Percentiles rank a stretch among this genome's conserved stretches.
Conservation (phyloP, 2,329 filamentous ascomycete genomes). For the Alternaria conjuncta region DNA sequence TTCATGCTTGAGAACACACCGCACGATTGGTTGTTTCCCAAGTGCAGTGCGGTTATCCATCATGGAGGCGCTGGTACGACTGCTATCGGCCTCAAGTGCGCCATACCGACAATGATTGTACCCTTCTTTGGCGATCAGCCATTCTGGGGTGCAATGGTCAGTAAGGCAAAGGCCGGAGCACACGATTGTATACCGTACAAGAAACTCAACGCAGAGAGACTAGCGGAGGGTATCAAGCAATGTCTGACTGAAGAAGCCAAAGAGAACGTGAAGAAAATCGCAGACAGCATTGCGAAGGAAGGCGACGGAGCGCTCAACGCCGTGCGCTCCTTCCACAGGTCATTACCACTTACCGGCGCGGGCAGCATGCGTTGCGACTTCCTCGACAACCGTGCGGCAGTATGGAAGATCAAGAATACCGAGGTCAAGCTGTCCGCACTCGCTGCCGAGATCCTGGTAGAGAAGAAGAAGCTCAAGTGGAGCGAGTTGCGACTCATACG, state of each 20-base stretch:
- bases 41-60: constrained; percentile 70
- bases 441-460: constrained; percentile 70
- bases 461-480: constrained; percentile 67
- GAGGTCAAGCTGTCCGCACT: constrained; percentile 66
- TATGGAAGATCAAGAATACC: constrained; percentile 70
- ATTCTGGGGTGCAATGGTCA: constrained; percentile 78
- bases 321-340: constrained; percentile 69
- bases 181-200: constrained; percentile 71
- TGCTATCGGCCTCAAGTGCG: constrained; percentile 74
- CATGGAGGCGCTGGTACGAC: constrained; percentile 82
- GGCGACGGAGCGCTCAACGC: constrained; percentile 74
- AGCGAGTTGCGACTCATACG: constrained; percentile 68
- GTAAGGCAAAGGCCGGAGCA: constrained; percentile 68
- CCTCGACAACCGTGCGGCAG: constrained; percentile 66
- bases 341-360: constrained; percentile 57
- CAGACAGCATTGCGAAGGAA: constrained; percentile 65
- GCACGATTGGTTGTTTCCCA: constrained; percentile 78
- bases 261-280: constrained; percentile 64
- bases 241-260: constrained; percentile 68
- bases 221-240: constrained; percentile 74
- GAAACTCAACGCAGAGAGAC: constrained; percentile 65
- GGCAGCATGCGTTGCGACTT: constrained; percentile 69
- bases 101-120: constrained; percentile 75
- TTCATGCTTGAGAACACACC: constrained; percentile 77
- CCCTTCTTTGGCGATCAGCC: constrained; percentile 82